These are phyloP conservation scores for Podospora sp. DNA, from an alignment of 495 filamentous ascomycete species.

Conservation along the genomic window DNA sequence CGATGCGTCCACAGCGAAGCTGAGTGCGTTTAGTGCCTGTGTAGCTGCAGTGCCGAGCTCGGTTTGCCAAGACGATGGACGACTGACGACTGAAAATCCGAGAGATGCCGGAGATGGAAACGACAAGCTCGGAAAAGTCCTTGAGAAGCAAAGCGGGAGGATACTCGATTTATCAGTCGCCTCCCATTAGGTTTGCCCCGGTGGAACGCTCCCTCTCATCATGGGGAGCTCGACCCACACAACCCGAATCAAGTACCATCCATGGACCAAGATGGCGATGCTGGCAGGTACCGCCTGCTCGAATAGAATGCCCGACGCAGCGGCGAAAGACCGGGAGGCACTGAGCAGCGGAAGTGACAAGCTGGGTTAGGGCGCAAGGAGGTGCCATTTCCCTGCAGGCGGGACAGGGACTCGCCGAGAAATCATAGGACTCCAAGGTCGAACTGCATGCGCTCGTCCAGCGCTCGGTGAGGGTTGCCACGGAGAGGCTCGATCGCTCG, in stretches of 20 bases:
- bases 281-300: background rate
- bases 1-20: conserved; percentile 2
- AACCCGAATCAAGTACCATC: conserved; percentile 6
- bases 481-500: background rate
- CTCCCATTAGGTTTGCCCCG: conserved; percentile 1
- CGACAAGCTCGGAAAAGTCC: background rate
- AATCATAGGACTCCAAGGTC: background rate
- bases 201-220: background rate
- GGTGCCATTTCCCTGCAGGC: background rate
- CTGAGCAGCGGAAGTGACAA: background rate
- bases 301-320: background rate
- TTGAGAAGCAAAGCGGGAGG: background rate
- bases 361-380: background rate
- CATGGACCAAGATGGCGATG: conserved; percentile 9
- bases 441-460: background rate
- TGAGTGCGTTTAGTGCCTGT: background rate
- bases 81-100: background rate
- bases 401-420: background rate
- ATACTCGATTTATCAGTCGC: conserved; percentile 4
- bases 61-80: background rate
- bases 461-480: background rate
- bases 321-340: background rate
- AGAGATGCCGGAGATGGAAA: background rate
- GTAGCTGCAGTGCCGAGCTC: background rate
- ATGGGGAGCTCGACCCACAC: background rate